These are phyloP conservation scores for Cladorrhinum sp. DNA, from an alignment of 2,329 filamentous ascomycete species.

Conservation along the genomic window DNA sequence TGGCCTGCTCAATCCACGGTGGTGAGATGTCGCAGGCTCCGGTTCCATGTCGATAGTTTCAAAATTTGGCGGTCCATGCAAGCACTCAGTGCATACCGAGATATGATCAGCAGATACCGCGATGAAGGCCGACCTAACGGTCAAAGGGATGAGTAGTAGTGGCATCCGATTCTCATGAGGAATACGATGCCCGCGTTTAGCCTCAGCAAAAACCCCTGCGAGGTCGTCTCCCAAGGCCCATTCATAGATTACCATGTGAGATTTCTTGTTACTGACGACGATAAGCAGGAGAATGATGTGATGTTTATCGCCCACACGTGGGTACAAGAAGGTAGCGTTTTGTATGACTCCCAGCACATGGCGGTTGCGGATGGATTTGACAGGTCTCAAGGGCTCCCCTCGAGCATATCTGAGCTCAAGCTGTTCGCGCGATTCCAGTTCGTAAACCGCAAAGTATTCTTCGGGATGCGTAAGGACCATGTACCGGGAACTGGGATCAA, in stretches of 20 bases:
- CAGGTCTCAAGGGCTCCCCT: constrained; percentile 51
- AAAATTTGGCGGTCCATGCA: constrained; percentile 50
- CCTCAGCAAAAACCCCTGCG: constrained; percentile 41
- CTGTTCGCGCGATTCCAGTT: constrained; percentile 55
- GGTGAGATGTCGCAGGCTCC: constrained; percentile 42
- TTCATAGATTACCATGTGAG: constrained; percentile 56
- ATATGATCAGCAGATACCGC: constrained; percentile 61
- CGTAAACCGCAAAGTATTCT: constrained; percentile 67
- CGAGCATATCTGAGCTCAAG: constrained; percentile 50
- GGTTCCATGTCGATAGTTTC: constrained; percentile 42
- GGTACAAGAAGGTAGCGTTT: constrained; percentile 82
- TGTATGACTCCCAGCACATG: constrained; percentile 70
- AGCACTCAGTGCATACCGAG: constrained; percentile 52
- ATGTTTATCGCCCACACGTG: constrained; percentile 61
- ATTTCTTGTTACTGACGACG: constrained; percentile 45
- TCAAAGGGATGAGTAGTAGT: constrained; percentile 68
- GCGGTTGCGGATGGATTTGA: constrained; percentile 47
- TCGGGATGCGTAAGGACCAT: constrained; percentile 69
- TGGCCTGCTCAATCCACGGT: constrained; percentile 49
- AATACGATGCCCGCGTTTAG: constrained; percentile 49
- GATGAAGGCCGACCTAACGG: constrained; percentile 67
- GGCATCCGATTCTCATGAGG: constrained; percentile 57
- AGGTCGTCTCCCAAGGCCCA: constrained; percentile 56
- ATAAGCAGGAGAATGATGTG: constrained; percentile 75
- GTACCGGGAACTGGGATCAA: constrained; percentile 72